Percentiles rank a stretch among this genome's conserved stretches.
Evolutionary conservation across 2,329 filamentous ascomycete species (phyloP).

Genomic region (Neopestalotiopsis sp.): DNA sequence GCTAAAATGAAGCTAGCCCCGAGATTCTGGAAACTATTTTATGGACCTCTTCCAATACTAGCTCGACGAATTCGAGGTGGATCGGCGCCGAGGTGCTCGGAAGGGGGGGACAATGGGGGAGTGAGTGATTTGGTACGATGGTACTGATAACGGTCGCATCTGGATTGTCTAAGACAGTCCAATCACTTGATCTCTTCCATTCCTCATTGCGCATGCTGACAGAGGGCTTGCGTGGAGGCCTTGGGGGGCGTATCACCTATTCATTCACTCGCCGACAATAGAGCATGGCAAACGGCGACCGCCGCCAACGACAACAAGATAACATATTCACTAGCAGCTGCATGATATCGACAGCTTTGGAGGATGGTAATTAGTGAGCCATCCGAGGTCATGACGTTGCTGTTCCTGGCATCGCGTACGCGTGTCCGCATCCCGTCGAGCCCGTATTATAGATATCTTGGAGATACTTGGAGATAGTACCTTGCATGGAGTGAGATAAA

Average conservation of each 20-base stretch:
- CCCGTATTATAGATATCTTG: too few relatives aligned
- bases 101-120: neutral
- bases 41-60: neutral
- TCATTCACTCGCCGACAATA: too few relatives aligned
- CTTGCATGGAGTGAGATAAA: neutral
- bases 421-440: neutral
- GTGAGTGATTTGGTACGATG: neutral
- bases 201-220: neutral
- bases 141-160: neutral
- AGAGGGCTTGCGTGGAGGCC: neutral
- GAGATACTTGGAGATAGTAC: neutral
- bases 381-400: neutral
- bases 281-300: neutral
- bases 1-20: neutral
- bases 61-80: neutral
- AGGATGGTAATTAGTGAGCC: too few relatives aligned
- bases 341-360: neutral
- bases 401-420: neutral
- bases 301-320: neutral
- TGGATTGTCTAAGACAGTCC: neutral
- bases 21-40: conserved; percentile 3
- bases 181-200: neutral
- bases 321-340: neutral
- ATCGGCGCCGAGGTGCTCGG: neutral
- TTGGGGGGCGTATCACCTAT: too few relatives aligned